Percentiles rank a stretch among this genome's conserved stretches.
These are phyloP conservation scores for Marasmius fiardii DNA, from an alignment of 1,284 basidiomycete species.

Conservation along the genomic window DNA sequence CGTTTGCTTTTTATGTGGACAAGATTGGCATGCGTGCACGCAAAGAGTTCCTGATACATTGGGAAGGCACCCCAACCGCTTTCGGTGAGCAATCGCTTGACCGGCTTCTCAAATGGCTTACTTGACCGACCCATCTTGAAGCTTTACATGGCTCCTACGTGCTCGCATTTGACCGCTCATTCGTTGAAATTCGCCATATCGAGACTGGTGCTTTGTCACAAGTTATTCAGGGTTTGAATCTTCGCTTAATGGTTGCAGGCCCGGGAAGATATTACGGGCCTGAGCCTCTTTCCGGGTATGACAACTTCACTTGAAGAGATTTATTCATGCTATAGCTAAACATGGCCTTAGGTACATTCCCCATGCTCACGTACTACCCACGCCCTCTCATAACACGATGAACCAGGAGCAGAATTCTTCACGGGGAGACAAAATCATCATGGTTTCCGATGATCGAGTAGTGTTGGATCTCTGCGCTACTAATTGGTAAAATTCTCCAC, in stretches of 20 bases:
- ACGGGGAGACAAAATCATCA: constrained; percentile 72
- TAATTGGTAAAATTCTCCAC: too few species aligned
- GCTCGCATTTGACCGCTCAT: constrained; percentile 94
- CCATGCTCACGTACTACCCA: constrained; percentile 27
- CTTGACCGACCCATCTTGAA: constrained; percentile 28
- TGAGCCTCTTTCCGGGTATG: constrained; percentile 27
- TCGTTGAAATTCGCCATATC: constrained; percentile 96
- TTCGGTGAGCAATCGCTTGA: constrained; percentile 67
- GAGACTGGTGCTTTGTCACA: constrained; percentile 91
- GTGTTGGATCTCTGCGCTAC: too few species aligned
- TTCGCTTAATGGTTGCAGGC: constrained; percentile 59
- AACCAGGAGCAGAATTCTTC: constrained; percentile 31
- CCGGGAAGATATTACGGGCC: constrained; percentile 28
- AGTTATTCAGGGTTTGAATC: constrained; percentile 90
- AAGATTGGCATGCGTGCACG: constrained; percentile 93
- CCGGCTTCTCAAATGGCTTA: background rate
- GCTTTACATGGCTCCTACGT: constrained; percentile 97
- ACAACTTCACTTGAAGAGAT: constrained; percentile 1
- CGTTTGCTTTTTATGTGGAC: constrained; percentile 99
- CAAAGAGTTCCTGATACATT: constrained; percentile 91
- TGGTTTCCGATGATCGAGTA: constrained; percentile 81
- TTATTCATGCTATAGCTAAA: background rate
- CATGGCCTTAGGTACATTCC: constrained; percentile 17
- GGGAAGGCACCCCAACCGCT: constrained; percentile 93
- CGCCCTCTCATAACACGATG: constrained; percentile 11